A percentile compares a stretch with the other conserved stretches of the same genome.
phyloP scores from a whole-genome alignment of 2,329 filamentous ascomycete species.

The Colletotrichum sp. region DNA sequence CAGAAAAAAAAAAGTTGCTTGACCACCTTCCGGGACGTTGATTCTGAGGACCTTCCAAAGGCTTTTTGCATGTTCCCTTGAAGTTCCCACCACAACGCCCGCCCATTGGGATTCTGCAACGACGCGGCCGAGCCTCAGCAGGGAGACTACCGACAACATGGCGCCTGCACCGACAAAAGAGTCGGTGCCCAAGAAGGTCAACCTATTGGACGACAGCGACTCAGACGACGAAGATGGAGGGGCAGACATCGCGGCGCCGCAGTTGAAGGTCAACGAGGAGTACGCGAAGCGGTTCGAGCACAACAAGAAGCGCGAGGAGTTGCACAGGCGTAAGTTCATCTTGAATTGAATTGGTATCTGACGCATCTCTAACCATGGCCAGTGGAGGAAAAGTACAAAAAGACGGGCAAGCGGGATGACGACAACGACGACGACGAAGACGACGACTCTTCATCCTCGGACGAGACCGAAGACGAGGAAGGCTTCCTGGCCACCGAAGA shows the following conservation, averaged over 20 bases:
- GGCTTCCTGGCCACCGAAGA: constrained; percentile 85
- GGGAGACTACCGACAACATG: not conserved
- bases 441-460: constrained; percentile 70
- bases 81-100: not conserved
- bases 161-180: constrained; percentile 2
- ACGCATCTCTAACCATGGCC: not conserved
- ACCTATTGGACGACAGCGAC: constrained; percentile 61
- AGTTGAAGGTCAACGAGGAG: constrained; percentile 86
- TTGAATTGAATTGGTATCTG: not conserved
- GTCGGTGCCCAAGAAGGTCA: constrained; percentile 44
- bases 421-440: constrained; percentile 54
- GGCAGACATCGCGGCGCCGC: constrained; percentile 35
- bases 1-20: constrained; percentile 23
- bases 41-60: not conserved
- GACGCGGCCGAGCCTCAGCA: not conserved
- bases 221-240: constrained; percentile 51
- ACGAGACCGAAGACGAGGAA: constrained; percentile 89
- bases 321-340: constrained; percentile 64
- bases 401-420: constrained; percentile 49
- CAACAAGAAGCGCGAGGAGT: constrained; percentile 96
- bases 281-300: constrained; percentile 91
- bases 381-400: constrained; percentile 88
- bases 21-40: constrained; percentile 3
- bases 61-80: not conserved
- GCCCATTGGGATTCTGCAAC: not conserved